Percentiles rank a stretch among this genome's conserved stretches.
These are phyloP conservation scores for Ogataea corticis DNA, from an alignment of 805 yeast genomes.

Conservation along the genomic window DNA sequence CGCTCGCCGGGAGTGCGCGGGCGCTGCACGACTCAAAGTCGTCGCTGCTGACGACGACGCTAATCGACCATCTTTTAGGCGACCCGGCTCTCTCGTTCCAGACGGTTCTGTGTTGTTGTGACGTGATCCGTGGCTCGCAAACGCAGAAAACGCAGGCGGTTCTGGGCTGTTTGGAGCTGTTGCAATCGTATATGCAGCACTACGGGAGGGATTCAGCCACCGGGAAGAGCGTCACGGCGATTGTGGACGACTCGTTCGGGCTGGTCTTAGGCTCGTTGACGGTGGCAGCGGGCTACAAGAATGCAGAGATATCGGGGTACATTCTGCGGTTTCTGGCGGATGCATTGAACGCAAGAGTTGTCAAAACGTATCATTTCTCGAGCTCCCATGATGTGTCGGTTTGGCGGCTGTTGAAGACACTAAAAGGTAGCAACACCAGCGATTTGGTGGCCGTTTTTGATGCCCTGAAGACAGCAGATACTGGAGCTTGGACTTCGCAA, in stretches of 20 bases:
- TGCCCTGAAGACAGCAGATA: slow-evolving; percentile 17
- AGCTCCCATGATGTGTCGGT: slow-evolving; percentile 7
- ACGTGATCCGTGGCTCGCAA: slow-evolving; percentile 18
- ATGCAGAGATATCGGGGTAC: slow-evolving; percentile 14
- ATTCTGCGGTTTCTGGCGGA: slow-evolving; percentile 4
- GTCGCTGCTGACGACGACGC: slow-evolving; percentile 6
- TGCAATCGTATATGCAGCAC: slow-evolving; percentile 16
- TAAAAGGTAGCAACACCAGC: background rate
- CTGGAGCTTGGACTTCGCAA: slow-evolving; percentile 9
- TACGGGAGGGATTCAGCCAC: background rate
- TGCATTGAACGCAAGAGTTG: background rate
- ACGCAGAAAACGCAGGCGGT: slow-evolving; percentile 14
- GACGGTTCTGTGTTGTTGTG: slow-evolving; percentile 19
- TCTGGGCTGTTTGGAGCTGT: slow-evolving; percentile 23
- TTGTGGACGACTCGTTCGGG: slow-evolving; percentile 19
- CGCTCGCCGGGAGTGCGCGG: slow-evolving; percentile 19
- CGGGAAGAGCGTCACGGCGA: slow-evolving; percentile 15
- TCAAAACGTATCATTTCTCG: slow-evolving; percentile 12
- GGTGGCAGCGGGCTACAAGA: slow-evolving; percentile 9
- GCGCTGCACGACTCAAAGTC: slow-evolving; percentile 12
- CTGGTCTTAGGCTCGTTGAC: slow-evolving; percentile 17
- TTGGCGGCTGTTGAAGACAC: slow-evolving; percentile 17
- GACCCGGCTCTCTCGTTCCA: slow-evolving; percentile 12
- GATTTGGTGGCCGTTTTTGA: slow-evolving; percentile 15
- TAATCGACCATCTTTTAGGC: slow-evolving; percentile 15